Conservation (phyloP, 1,284 basidiomycete genomes). For the Boletus subluridellus region DNA sequence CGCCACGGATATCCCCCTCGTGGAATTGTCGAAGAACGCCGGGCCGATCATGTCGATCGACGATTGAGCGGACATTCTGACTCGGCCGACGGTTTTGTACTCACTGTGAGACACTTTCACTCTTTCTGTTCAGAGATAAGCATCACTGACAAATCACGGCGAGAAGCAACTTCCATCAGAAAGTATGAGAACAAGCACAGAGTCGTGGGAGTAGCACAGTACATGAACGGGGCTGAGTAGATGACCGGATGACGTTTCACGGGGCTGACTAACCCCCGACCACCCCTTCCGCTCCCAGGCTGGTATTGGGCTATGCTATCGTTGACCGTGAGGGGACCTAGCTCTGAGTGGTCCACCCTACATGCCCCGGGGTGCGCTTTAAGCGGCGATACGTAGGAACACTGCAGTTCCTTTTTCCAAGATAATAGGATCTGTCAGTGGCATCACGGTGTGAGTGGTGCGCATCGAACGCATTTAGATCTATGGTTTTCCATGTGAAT, state of each 20-base stretch:
- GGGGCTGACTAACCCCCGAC: neutral
- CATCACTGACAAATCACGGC: neutral
- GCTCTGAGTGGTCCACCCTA: neutral
- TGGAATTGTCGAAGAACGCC: conserved; percentile 10
- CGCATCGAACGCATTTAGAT: neutral
- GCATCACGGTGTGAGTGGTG: neutral
- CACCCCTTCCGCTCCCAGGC: neutral
- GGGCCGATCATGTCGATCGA: conserved; percentile 10
- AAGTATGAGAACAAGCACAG: conserved; percentile 14
- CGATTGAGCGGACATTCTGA: neutral
- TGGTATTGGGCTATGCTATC: neutral
- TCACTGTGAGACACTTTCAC: conserved; percentile 17
- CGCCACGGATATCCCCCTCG: conserved; percentile 11
- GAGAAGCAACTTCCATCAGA: conserved; percentile 10
- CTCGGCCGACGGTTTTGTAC: conserved; percentile 3
- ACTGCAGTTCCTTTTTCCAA: neutral
- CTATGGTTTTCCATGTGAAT: neutral
- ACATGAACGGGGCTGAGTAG: neutral
- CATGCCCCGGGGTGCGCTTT: neutral
- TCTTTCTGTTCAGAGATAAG: neutral
- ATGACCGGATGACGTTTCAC: neutral
- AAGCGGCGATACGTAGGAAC: neutral
- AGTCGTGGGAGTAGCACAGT: conserved; percentile 10
- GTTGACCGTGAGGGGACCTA: neutral
- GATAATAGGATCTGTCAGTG: neutral